Conservation (phyloP, 73 alveolate genomes). For the Durusdinium trenchii region DNA sequence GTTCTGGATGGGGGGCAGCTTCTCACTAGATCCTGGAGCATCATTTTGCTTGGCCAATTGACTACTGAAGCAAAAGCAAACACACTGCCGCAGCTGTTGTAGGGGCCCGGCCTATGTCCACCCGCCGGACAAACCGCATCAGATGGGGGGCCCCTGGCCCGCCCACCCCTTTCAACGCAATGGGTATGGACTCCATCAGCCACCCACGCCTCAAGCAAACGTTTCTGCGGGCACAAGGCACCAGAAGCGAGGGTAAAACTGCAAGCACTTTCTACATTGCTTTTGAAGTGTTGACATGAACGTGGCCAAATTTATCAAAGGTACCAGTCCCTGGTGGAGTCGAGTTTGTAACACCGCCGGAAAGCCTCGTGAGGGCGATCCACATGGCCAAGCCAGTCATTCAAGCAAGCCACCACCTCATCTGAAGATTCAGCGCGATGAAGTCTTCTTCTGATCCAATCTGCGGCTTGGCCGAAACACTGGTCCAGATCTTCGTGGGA, state of each 20-base stretch:
- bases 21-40: background rate
- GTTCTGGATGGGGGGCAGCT: background rate
- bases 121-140: slow-evolving; percentile 5
- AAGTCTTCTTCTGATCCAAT: background rate
- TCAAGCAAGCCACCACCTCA: background rate
- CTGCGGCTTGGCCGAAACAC: background rate
- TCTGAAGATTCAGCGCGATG: background rate
- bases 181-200: background rate
- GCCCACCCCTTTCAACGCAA: background rate
- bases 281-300: too few species aligned
- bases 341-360: background rate
- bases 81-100: too few species aligned
- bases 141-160: slow-evolving; percentile 4
- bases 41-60: too few species aligned
- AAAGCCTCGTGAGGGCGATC: background rate
- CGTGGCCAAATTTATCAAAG: background rate
- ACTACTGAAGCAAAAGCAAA: too few species aligned
- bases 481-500: background rate
- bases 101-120: slow-evolving; percentile 7
- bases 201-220: background rate
- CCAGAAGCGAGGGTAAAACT: background rate
- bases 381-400: background rate
- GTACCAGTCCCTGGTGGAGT: background rate
- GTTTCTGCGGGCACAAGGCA: background rate
- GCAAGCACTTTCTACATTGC: background rate